Base-by-base conservation (phyloP, 257 asterid species). In the Ehretia macrophylla region DNA sequence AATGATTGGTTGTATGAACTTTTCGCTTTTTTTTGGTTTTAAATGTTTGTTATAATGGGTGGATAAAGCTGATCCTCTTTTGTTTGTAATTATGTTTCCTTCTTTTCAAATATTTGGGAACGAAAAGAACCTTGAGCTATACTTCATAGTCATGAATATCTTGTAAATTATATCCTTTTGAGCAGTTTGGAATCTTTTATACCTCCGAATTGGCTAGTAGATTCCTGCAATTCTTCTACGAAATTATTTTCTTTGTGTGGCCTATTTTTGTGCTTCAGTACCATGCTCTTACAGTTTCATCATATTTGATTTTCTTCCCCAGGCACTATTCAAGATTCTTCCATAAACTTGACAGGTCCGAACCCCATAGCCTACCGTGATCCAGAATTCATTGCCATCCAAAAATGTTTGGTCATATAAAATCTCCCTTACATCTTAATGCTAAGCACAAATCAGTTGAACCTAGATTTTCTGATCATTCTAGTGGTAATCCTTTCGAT, bases 401-500 rank as follows among this genome's bases (percentile, higher is more conserved):
- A 76, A 76, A 72, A 67, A 89, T 89, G 96, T 76, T 71, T 62
- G 82, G 86, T 72, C 77, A 62, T 39, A 89, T 69, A 78, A 93
- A 79, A 67, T 83, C 85, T 68, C 87, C 93, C n/a, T 37, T 81
- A 50, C 75, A 67, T 44, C 63, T 71, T 76, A 65, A 74, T 42
- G 63, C 86, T 64, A 87, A 72, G 58, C 83, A 78, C 67, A 65
- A 66, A 21, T 71, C 88, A 10, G 63, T 55, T 23, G 75, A 75
- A 48, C 63, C 75, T 40, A 50, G 59, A 44, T 61, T 46, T 55
- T 49, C 64, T 8, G 52, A 49, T 17, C 54, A 17, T n/a, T 49
- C 54, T 20, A 52, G 35, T 68, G 57, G 82, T 44, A 93, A 93
- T 70, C 96, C 99, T 55, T 93, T 93, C 61, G 93, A 84, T 75